Base-by-base conservation (phyloP, 2,329 filamentous ascomycete genomes). In the Penicillium sp. region DNA sequence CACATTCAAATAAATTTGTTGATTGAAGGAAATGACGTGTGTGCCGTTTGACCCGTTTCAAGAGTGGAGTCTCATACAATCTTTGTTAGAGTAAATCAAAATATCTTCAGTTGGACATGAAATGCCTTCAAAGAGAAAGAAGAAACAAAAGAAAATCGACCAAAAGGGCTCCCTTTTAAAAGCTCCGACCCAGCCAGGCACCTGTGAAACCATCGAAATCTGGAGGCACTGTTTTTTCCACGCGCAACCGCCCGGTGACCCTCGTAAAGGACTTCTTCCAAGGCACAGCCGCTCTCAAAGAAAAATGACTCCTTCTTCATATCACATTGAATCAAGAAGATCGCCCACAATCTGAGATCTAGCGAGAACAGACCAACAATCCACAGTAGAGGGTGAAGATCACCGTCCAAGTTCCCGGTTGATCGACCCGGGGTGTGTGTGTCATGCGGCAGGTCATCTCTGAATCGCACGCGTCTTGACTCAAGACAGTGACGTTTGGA, bases 231-330 rank as follows among this genome's bases (percentile, higher is more conserved):
- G 34, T 7, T 31, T 35, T 36, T 42, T 52, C 56, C 59, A 59
- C 56, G 56, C 53, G 59, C 56, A 48, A 41, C 16, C 30, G 27
- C 56, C 59, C 14, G 56, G 40, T 61, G 59, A 61, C 59, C 58
- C 37, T 11, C 14, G 33, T 35, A 35, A 36, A 29, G 34, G 7
- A 13, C 14, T 39, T 6, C 40, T 58, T 59, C 49, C 54, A 61
- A 59, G 57, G 55, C 52, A 60, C 30, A 52, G 46, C 37, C 27
- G 14, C 12, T 13, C 25, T 22, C 3, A 31, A 29, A 28, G 13
- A 11, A 38, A 30, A 38, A 30, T 31, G 25, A 25, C 41, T 14
- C 37, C 25, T 44, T 19, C 22, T 46, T 50, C 18, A 36, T 25
- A 41, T 36, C 42, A 46, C 29, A 46, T 25, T 43, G 30, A 27